These are phyloP conservation scores for Cryphonectria japonica DNA, from an alignment of 2,329 filamentous ascomycete genomes.

Conservation along the genomic window DNA sequence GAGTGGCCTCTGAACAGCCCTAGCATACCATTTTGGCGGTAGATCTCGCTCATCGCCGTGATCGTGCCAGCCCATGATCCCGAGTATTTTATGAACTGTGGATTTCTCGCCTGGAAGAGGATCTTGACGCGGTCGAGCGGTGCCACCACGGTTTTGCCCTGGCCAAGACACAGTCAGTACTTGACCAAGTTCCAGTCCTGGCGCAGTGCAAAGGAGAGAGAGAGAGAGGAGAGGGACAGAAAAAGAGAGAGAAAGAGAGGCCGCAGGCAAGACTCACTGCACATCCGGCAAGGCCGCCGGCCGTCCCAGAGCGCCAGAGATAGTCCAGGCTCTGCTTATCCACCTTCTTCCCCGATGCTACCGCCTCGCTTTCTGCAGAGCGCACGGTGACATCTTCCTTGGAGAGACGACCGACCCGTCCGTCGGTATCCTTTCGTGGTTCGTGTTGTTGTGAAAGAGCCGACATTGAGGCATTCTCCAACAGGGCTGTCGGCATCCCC, in stretches of 20 bases:
- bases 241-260: neutral
- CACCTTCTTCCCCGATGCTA: slow-evolving; percentile 53
- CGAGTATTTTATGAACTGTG: slow-evolving; percentile 90
- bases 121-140: slow-evolving; percentile 98
- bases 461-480: slow-evolving; percentile 63
- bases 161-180: slow-evolving; percentile 30
- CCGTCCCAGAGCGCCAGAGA: slow-evolving; percentile 78
- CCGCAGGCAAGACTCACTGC: slow-evolving; percentile 63
- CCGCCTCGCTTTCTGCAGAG: slow-evolving; percentile 56
- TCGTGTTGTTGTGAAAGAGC: slow-evolving; percentile 49
- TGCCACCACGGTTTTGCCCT: slow-evolving; percentile 95
- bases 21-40: slow-evolving; percentile 69
- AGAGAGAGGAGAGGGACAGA: neutral
- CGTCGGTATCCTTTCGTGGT: slow-evolving; percentile 43
- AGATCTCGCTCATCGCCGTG: slow-evolving; percentile 84
- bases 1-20: slow-evolving; percentile 94
- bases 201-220: no score
- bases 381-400: slow-evolving; percentile 47
- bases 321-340: slow-evolving; percentile 82
- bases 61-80: slow-evolving; percentile 85
- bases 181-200: neutral
- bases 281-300: slow-evolving; percentile 89
- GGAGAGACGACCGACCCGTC: slow-evolving; percentile 28
- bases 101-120: slow-evolving; percentile 94
- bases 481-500: slow-evolving; percentile 60